A percentile compares a stretch with the other conserved stretches of the same genome.
Conservation (phyloP, 257 asterid species). For the Solanum okadae region DNA sequence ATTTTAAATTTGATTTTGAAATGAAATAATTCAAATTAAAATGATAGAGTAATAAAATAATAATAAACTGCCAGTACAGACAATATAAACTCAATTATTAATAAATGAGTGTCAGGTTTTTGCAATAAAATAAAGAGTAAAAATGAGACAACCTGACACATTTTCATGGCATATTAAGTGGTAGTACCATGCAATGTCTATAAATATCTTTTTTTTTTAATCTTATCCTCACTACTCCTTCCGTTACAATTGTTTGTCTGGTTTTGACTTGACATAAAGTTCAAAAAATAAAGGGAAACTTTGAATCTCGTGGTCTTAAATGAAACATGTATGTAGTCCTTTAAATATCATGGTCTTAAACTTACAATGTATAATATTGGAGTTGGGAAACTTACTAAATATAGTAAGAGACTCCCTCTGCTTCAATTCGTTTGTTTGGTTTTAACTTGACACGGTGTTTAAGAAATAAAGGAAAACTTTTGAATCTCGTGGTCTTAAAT, state of each 20-base stretch:
- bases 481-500: neutral
- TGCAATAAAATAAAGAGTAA: neutral
- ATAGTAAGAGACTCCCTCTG: neutral
- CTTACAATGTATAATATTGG: neutral
- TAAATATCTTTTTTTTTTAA: neutral
- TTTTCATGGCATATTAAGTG: neutral
- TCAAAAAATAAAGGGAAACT: neutral
- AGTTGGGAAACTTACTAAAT: neutral
- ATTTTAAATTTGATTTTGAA: neutral
- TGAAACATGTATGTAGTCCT: neutral
- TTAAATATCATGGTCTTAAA: neutral
- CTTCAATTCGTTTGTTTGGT: too few relatives aligned
- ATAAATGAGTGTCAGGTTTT: neutral
- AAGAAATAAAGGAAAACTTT: too few relatives aligned
- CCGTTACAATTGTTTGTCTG: neutral
- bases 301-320: neutral
- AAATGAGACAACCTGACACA: neutral
- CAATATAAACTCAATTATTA: neutral
- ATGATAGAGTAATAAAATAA: neutral
- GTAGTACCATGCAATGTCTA: neutral
- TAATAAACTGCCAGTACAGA: neutral
- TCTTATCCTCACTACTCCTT: neutral
- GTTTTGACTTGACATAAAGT: accelerated
- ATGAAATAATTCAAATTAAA: neutral
- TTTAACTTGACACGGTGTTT: too few relatives aligned